A percentile compares a stretch with the other conserved stretches of the same genome.
These are phyloP conservation scores for Pleurotus citrinopileatus DNA, from an alignment of 768 basidiomycete species.

Conservation along the genomic window DNA sequence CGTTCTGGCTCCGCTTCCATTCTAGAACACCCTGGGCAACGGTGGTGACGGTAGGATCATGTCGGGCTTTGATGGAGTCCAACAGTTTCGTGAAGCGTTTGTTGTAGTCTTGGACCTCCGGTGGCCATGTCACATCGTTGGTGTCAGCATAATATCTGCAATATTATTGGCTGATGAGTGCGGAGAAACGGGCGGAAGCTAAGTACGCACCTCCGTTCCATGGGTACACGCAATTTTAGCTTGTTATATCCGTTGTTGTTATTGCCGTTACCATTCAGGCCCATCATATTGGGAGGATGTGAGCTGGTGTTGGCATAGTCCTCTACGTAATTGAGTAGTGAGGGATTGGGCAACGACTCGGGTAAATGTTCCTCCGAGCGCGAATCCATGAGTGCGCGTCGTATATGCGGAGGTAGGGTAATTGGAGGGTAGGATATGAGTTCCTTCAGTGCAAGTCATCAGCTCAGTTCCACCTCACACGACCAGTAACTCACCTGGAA, in stretches of 20 bases:
- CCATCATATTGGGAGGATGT: constrained; percentile 18
- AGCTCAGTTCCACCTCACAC: neutral
- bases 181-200: constrained; percentile 5
- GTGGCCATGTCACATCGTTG: constrained; percentile 73
- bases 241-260: constrained; percentile 46
- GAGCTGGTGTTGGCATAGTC: constrained; percentile 16
- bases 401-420: constrained; percentile 63
- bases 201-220: constrained; percentile 69
- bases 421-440: constrained; percentile 83
- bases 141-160: constrained; percentile 85
- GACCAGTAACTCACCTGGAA: constrained; percentile 71
- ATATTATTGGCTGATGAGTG: constrained; percentile 9
- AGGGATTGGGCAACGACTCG: constrained; percentile 79
- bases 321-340: constrained; percentile 44
- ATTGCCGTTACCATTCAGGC: constrained; percentile 25
- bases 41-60: constrained; percentile 97
- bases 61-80: constrained; percentile 87
- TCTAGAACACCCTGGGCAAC: constrained; percentile 96
- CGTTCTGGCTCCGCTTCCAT: constrained; percentile 81
- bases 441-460: constrained; percentile 54
- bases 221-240: constrained; percentile 73
- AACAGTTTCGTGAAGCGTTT: constrained; percentile 83
- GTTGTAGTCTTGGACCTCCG: constrained; percentile 93
- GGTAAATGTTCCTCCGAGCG: constrained; percentile 53
- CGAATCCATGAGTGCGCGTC: constrained; percentile 57